phyloP scores from a whole-genome alignment of 78 protist genomes.

The Dictyostelium capitatum region DNA sequence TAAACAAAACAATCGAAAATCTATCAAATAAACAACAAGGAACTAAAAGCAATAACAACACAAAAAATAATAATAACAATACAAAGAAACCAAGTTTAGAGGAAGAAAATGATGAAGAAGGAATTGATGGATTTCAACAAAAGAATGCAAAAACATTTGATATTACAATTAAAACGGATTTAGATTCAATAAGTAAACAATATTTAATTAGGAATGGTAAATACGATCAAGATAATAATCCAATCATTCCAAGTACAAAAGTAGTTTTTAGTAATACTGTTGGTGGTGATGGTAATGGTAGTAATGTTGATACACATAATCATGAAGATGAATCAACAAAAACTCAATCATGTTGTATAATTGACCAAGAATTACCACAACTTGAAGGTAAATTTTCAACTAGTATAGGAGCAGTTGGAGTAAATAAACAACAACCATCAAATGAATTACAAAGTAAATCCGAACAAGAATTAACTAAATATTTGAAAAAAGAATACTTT shows the following conservation, averaged over 20 bases:
- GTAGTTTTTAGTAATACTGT: neutral
- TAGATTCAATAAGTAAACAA: neutral
- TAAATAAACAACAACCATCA: slow-evolving; percentile 6
- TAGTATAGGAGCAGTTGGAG: neutral
- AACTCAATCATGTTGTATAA: neutral
- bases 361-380: slow-evolving; percentile 4
- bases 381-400: slow-evolving; percentile 20
- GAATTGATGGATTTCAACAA: slow-evolving; percentile 60
- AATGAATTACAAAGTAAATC: neutral
- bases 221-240: slow-evolving; percentile 25
- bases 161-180: slow-evolving; percentile 36
- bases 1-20: slow-evolving; percentile 6
- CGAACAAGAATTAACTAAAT: slow-evolving; percentile 40
- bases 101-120: neutral
- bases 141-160: slow-evolving; percentile 70
- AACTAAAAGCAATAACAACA: neutral
- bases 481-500: slow-evolving; percentile 82
- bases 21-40: neutral
- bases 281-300: neutral
- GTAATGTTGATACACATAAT: neutral
- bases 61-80: neutral
- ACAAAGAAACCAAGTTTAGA: too few relatives aligned
- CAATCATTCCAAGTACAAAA: slow-evolving; percentile 19
- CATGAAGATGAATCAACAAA: neutral
- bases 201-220: slow-evolving; percentile 53